phyloP scores from a whole-genome alignment of 192 early-diverging fungal genomes.

The Gonapodya sp. region DNA sequence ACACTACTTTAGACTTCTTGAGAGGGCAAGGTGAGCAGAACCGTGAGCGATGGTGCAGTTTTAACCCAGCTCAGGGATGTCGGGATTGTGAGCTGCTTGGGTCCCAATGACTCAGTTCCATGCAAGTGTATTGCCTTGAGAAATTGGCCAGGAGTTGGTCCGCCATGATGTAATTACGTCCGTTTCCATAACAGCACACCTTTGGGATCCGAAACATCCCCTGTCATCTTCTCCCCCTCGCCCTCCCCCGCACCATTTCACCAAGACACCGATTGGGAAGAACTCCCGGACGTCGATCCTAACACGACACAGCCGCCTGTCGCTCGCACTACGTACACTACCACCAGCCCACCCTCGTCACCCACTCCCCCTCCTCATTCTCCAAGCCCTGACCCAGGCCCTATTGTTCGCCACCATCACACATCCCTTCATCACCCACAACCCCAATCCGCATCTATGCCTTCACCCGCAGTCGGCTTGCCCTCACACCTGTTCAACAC shows the following conservation, averaged over 20 bases:
- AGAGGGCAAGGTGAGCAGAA: slow-evolving; percentile 18
- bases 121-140: no score
- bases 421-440: no score
- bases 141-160: no score
- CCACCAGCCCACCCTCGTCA: slow-evolving; percentile 20
- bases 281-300: slow-evolving; percentile 13
- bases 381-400: no score
- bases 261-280: not conserved
- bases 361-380: slow-evolving; percentile 9
- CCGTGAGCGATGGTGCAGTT: slow-evolving; percentile 13
- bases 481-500: slow-evolving; percentile 73
- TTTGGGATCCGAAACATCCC: not conserved
- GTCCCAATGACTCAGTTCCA: no score
- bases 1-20: slow-evolving; percentile 51
- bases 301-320: no score
- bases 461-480: slow-evolving; percentile 28
- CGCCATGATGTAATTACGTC: no score
- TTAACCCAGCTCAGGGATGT: not conserved
- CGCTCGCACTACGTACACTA: slow-evolving; percentile 19
- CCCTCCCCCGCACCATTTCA: slow-evolving; percentile 13
- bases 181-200: not conserved
- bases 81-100: no score
- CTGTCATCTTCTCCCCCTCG: not conserved
- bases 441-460: no score
- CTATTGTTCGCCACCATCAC: no score